These are phyloP conservation scores for Verticillium longisporum DNA, from an alignment of 2,329 filamentous ascomycete genomes.

Conservation along the genomic window DNA sequence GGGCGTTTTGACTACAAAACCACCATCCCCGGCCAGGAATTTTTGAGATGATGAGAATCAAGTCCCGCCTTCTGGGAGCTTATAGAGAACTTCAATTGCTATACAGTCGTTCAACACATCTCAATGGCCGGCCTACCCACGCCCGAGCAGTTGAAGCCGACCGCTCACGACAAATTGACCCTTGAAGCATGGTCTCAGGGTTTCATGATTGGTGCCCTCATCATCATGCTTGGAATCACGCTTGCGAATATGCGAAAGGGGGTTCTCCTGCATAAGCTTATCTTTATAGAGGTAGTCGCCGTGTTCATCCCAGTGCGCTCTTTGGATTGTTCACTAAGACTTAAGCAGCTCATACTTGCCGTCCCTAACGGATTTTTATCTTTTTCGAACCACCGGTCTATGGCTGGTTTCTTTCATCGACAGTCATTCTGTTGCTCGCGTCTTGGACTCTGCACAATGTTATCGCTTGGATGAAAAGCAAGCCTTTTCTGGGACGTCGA, in stretches of 20 bases:
- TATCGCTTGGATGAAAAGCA: constrained; percentile 61
- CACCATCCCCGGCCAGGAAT: not conserved
- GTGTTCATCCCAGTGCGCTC: not conserved
- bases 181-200: constrained; percentile 41
- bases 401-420: constrained; percentile 57
- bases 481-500: constrained; percentile 46
- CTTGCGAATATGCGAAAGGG: constrained; percentile 40
- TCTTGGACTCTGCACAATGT: constrained; percentile 61
- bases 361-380: constrained; percentile 53
- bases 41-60: not conserved
- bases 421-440: constrained; percentile 53
- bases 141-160: constrained; percentile 8
- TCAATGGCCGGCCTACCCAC: not conserved
- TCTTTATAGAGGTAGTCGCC: constrained; percentile 35
- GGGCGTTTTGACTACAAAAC: not conserved
- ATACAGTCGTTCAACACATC: not conserved
- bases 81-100: not conserved
- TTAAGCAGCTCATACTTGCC: constrained; percentile 42
- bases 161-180: constrained; percentile 13
- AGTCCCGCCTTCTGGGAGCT: not conserved
- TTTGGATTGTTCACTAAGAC: not conserved
- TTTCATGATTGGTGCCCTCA: constrained; percentile 37
- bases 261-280: constrained; percentile 41
- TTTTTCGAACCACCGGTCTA: constrained; percentile 45
- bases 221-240: constrained; percentile 41